These are phyloP conservation scores for Pisolithus orientalis DNA, from an alignment of 768 basidiomycete species.

Conservation along the genomic window DNA sequence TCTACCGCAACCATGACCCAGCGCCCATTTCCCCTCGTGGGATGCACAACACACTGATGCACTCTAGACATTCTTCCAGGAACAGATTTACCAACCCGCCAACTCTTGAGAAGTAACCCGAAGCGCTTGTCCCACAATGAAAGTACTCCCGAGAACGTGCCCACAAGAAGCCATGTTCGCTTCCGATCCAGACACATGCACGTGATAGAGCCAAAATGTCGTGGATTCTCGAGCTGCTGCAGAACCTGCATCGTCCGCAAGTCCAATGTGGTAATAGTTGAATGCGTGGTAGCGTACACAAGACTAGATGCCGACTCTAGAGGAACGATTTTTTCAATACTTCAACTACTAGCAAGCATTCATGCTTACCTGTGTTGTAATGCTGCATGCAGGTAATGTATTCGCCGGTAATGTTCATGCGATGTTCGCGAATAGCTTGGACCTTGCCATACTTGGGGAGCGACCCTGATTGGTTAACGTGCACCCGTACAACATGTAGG, in stretches of 20 bases:
- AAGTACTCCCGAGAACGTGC: slow-evolving; percentile 78
- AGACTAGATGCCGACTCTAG: slow-evolving; percentile 75
- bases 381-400: slow-evolving; percentile 82
- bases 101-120: slow-evolving; percentile 80
- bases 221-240: slow-evolving; percentile 76
- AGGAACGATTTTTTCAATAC: background rate
- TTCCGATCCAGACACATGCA: slow-evolving; percentile 79
- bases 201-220: slow-evolving; percentile 82
- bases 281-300: slow-evolving; percentile 80
- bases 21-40: slow-evolving; percentile 77
- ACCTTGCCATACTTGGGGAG: slow-evolving; percentile 81
- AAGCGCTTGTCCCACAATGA: slow-evolving; percentile 96
- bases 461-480: slow-evolving; percentile 57
- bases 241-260: slow-evolving; percentile 77
- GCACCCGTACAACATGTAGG: slow-evolving; percentile 78
- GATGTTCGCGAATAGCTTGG: slow-evolving; percentile 76
- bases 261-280: slow-evolving; percentile 69
- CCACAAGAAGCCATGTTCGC: slow-evolving; percentile 83
- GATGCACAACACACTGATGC: slow-evolving; percentile 76
- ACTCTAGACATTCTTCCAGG: slow-evolving; percentile 52
- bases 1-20: slow-evolving; percentile 88
- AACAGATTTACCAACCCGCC: slow-evolving; percentile 63
- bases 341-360: background rate
- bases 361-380: slow-evolving; percentile 60
- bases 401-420: slow-evolving; percentile 65